Evolutionary conservation across 306 rosid genomes (phyloP).

Genomic region (Rosa chinensis): DNA sequence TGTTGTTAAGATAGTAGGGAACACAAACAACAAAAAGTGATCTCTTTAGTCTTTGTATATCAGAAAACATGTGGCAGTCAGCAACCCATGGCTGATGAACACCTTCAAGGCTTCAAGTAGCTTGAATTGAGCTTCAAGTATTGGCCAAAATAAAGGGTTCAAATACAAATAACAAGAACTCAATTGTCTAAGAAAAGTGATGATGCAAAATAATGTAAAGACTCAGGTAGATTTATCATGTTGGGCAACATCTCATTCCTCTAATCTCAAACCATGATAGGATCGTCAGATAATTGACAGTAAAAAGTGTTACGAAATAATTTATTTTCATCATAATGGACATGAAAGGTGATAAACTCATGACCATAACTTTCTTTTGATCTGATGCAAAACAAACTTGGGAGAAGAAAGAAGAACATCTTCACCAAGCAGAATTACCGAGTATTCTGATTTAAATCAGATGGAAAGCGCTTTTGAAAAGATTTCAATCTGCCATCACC

Average conservation of each 20-base stretch:
- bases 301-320: neutral
- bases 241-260: neutral
- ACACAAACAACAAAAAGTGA: neutral
- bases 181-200: neutral
- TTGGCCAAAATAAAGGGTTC: neutral
- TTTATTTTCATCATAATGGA: neutral
- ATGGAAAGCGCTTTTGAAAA: neutral
- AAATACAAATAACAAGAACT: neutral
- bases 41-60: neutral
- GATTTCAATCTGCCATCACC: neutral
- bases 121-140: neutral
- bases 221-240: neutral
- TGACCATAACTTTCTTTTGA: neutral
- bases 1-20: neutral
- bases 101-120: neutral
- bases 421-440: neutral
- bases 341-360: neutral
- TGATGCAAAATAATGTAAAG: neutral
- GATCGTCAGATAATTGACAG: neutral
- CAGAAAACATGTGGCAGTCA: neutral
- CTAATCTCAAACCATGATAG: neutral
- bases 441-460: neutral
- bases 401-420: neutral
- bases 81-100: neutral
- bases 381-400: neutral